Base-by-base conservation (phyloP, 169 alveolate genomes). In the Eimeria praecox region DNA sequence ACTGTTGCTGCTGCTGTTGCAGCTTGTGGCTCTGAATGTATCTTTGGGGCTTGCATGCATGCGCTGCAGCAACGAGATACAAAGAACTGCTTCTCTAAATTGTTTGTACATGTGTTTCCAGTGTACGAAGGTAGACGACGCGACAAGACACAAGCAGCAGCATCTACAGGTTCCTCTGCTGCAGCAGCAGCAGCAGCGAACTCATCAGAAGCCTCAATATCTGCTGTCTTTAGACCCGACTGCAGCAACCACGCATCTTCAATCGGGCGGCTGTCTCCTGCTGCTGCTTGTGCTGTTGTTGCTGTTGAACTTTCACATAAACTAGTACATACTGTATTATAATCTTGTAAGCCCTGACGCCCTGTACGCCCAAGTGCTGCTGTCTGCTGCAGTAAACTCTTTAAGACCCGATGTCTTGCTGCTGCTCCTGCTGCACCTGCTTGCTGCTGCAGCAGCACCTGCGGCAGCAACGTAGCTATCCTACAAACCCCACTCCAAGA, bases 371-470 rank as follows among this genome's bases (percentile, higher is more conserved):
- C 75, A 4, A 49, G 35, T 5, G 40, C 35, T 3, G 91, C 71
- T 2, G 40, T 35, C 33, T 83, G 75, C 52, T 24, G 40, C 52
- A 83, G 75, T n/a, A 83, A 27, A 30, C 91, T 38, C 75, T 54
- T 52, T 56, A 83, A n/a, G 12, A 54, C 91, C 5, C 54, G 44
- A 3, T 35, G 54, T 4, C 91, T n/a, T 8, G 91, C 91, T 40
- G 49, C 91, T 10, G 77, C 33, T 46, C 91, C 91, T 54, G 77
- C 77, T 16, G 71, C 20, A 14, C 94, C 85, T 40, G 40, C 64
- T 83, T 87, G 94, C 82, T 62, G 94, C 69, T 87, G 94, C 94
- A 87, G 94, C 83, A 87, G 83, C 12, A 22, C 33, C 22, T 30
- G 38, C n/a, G 94, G 80, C 56, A 62, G 83, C 30, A 62, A 22